Conservation (phyloP, 495 filamentous ascomycete genomes). For the Neurospora sp. region DNA sequence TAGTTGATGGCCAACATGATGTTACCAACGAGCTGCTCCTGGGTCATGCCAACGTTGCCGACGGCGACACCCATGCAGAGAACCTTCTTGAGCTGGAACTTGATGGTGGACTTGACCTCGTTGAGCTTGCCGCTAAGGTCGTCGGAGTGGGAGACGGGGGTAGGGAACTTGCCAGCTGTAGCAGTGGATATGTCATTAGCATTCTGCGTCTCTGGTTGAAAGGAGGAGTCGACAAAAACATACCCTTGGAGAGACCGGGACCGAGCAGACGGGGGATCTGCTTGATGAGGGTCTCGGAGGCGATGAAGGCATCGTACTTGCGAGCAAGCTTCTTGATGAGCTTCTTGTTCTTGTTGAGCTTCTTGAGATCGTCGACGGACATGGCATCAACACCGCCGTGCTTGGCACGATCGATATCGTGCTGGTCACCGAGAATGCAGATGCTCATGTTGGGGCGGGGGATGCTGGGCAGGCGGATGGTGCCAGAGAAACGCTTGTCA, state of each 20-base stretch:
- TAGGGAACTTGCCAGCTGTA: constrained; percentile 96
- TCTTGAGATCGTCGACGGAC: constrained; percentile 97
- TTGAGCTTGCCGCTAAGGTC: constrained; percentile 87
- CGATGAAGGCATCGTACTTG: constrained; percentile 99
- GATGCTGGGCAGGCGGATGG: constrained; percentile 82
- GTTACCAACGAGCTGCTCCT: constrained; percentile 93
- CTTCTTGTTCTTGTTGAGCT: constrained; percentile 99
- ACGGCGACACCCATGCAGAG: constrained; percentile 98
- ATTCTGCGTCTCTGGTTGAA: background rate
- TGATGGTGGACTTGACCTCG: constrained; percentile 99
- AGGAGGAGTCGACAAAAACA: constrained; percentile 12
- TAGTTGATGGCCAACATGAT: constrained; percentile 98
- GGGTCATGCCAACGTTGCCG: constrained; percentile 92
- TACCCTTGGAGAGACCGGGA: constrained; percentile 96
- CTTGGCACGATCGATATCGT: constrained; percentile 99
- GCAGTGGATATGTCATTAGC: constrained; percentile 3
- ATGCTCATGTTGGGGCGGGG: constrained; percentile 91
- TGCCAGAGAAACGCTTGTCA: constrained; percentile 99
- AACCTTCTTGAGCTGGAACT: constrained; percentile 99
- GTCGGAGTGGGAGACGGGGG: constrained; percentile 89
- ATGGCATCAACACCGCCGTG: constrained; percentile 95
- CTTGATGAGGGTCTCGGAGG: constrained; percentile 94
- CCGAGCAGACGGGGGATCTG: constrained; percentile 99
- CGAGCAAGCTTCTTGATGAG: constrained; percentile 99
- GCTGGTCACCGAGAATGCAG: constrained; percentile 98